Evolutionary conservation across 306 rosid genomes (phyloP).

Genomic region (Myrica gale): DNA sequence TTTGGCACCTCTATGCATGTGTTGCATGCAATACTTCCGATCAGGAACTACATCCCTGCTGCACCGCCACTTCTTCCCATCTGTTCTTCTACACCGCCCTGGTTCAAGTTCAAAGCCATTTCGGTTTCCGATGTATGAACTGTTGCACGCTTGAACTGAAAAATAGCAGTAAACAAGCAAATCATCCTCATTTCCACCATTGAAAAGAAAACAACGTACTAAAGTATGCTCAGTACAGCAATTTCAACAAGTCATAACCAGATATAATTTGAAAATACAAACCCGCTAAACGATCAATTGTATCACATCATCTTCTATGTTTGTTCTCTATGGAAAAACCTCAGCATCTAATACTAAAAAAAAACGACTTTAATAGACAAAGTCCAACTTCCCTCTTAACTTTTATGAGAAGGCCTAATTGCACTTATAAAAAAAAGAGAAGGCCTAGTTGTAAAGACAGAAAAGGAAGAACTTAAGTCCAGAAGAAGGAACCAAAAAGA

Average conservation of each 20-base stretch:
- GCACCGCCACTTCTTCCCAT: conserved; percentile 92
- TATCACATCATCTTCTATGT: neutral
- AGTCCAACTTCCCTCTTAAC: neutral
- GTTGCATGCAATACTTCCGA: conserved; percentile 70
- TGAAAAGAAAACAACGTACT: neutral
- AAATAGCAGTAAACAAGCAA: conserved; percentile 7
- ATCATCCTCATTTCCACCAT: neutral
- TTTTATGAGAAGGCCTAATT: neutral
- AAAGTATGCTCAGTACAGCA: neutral
- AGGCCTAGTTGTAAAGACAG: neutral
- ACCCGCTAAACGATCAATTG: neutral
- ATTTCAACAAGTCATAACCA: neutral
- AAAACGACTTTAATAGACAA: neutral
- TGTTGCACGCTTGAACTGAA: conserved; percentile 50
- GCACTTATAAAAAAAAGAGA: too few relatives aligned
- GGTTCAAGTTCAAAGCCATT: conserved; percentile 48
- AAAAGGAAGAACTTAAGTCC: neutral
- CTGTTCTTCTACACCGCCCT: conserved; percentile 79
- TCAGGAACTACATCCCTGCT: conserved; percentile 52
- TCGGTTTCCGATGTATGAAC: conserved; percentile 26
- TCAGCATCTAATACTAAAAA: neutral
- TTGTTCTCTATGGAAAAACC: neutral
- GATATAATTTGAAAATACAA: neutral
- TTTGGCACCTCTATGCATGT: conserved; percentile 79
- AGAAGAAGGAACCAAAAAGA: neutral